Conservation (phyloP, 805 yeast genomes). For the Candida krabiensis region DNA sequence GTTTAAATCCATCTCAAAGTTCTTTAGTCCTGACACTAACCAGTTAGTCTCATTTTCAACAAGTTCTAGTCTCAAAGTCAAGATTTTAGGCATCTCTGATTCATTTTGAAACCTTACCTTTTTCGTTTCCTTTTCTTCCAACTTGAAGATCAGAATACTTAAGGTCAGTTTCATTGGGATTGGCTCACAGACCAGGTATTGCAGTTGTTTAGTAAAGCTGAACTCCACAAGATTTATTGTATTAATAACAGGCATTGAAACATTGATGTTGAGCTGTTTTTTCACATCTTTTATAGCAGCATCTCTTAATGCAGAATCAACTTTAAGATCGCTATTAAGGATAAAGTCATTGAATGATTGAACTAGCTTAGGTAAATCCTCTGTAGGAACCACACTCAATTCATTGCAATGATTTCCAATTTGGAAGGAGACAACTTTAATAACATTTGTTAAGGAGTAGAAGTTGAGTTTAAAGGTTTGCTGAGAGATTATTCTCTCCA, state of each 20-base stretch:
- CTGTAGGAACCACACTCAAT: slow-evolving; percentile 13
- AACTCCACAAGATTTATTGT: slow-evolving; percentile 60
- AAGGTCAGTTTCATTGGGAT: slow-evolving; percentile 47
- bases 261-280: slow-evolving; percentile 43
- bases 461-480: slow-evolving; percentile 27
- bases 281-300: slow-evolving; percentile 4
- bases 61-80: slow-evolving; percentile 26
- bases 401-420: slow-evolving; percentile 3
- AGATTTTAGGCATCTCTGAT: slow-evolving; percentile 14
- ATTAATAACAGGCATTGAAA: slow-evolving; percentile 61
- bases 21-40: slow-evolving; percentile 74
- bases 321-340: slow-evolving; percentile 3
- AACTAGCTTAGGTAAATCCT: slow-evolving; percentile 14
- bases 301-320: slow-evolving; percentile 5
- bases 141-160: slow-evolving; percentile 21
- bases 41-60: slow-evolving; percentile 55
- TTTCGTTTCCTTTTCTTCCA: slow-evolving; percentile 24
- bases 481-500: slow-evolving; percentile 21
- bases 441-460: slow-evolving; percentile 26
- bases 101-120: slow-evolving; percentile 30
- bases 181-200: slow-evolving; percentile 63
- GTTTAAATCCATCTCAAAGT: slow-evolving; percentile 40
- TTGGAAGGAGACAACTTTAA: slow-evolving; percentile 17
- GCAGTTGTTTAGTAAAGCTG: slow-evolving; percentile 38
- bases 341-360: slow-evolving; percentile 15